phyloP scores from a whole-genome alignment of 1,284 basidiomycete species.

The Melanopsichium pennsylvanicum region DNA sequence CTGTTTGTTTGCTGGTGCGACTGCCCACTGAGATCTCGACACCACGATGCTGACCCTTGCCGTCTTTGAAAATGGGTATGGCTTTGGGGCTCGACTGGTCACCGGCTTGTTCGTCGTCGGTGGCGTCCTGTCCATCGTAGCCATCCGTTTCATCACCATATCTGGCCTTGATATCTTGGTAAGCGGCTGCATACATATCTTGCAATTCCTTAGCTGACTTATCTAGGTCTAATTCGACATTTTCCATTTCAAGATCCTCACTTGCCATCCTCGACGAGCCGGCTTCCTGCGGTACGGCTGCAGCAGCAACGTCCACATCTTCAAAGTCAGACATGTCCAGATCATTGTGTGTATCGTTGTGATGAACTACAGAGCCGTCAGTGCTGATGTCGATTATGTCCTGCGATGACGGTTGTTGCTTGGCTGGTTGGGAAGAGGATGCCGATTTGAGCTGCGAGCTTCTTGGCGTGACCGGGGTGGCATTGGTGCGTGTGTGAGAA shows the following conservation, averaged over 20 bases:
- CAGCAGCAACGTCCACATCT: conserved; percentile 36
- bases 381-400: conserved; percentile 29
- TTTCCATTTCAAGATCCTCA: conserved; percentile 48
- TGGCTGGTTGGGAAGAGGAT: not conserved
- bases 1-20: conserved; percentile 16
- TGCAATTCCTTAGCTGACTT: conserved; percentile 24
- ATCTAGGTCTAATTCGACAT: conserved; percentile 49
- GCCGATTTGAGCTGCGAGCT: conserved; percentile 8
- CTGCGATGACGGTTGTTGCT: conserved; percentile 4
- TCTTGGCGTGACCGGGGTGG: not conserved
- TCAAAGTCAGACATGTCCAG: conserved; percentile 49
- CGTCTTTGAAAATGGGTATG: conserved; percentile 51
- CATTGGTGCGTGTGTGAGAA: conserved; percentile 7
- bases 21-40: conserved; percentile 44
- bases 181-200: conserved; percentile 50
- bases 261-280: conserved; percentile 8
- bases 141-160: conserved; percentile 18
- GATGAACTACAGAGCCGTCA: conserved; percentile 19
- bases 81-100: conserved; percentile 2
- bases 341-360: conserved; percentile 17
- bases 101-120: conserved; percentile 16
- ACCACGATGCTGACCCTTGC: conserved; percentile 49
- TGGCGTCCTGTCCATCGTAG: conserved; percentile 8
- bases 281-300: conserved; percentile 4
- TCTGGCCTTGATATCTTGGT: conserved; percentile 35